Evolutionary conservation across 2,329 filamentous ascomycete genomes (phyloP).

Genomic region (Colletotrichum camelliae): DNA sequence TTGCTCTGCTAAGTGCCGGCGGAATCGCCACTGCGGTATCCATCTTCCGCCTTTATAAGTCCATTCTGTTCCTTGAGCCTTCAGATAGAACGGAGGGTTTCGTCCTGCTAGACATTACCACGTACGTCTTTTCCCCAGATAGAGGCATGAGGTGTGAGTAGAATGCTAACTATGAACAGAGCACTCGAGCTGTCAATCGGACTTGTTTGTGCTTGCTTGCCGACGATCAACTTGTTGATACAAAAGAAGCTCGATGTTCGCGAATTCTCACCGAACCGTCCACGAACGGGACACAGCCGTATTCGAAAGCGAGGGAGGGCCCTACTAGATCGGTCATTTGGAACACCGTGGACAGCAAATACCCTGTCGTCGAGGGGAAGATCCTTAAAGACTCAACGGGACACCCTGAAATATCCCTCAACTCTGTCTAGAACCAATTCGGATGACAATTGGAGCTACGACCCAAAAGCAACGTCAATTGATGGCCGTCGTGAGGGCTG

Average conservation of each 20-base stretch:
- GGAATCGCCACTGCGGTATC: constrained; percentile 31
- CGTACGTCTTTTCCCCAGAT: too few relatives aligned
- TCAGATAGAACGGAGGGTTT: neutral
- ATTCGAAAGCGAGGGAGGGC: neutral
- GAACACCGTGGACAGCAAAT: neutral
- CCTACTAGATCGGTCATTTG: neutral
- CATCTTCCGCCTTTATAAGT: constrained; percentile 25
- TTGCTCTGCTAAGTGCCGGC: constrained; percentile 31
- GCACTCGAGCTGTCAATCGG: neutral
- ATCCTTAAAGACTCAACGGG: neutral
- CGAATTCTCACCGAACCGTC: neutral
- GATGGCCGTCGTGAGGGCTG: neutral
- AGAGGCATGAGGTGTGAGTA: too few relatives aligned
- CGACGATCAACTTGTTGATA: neutral
- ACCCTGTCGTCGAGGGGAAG: neutral
- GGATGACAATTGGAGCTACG: neutral
- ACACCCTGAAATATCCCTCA: neutral
- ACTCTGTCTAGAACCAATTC: neutral
- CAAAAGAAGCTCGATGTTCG: neutral
- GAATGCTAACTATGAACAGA: neutral
- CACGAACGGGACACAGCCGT: neutral
- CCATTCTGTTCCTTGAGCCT: neutral
- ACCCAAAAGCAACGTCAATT: neutral
- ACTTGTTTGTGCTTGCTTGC: neutral
- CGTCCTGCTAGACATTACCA: neutral